Base-by-base conservation (phyloP, 139 green algal genomes). In the Chlorella sp. region DNA sequence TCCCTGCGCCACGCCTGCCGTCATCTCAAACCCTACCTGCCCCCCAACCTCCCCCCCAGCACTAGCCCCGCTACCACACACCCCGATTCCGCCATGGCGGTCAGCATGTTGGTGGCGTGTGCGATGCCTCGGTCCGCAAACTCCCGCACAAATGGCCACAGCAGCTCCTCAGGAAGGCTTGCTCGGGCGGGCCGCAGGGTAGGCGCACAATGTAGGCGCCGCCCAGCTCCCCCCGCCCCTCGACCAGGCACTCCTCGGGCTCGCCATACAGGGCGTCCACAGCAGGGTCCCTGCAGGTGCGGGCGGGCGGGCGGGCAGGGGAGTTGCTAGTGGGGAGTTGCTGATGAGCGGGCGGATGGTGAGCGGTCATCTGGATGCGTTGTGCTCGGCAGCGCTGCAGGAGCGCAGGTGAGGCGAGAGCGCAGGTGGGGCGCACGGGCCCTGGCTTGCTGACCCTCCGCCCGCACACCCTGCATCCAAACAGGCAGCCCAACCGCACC, bases 141-240 rank as follows among this genome's bases (percentile, higher is more conserved):
- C 95, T 99, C 97, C 24, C 95, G 95, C 34, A 98, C 89, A 89
- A 98, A 95, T 0, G 97, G 97, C 97, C 97, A 99, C 86, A 99
- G 95, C 77, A 95, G 90, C 94, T 98, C 96, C 92, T 98, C 98
- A 82, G 93, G 93, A 34, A 98, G 78, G 91, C 99, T 34, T 91
- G 68, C 16, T 96, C 75, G 2, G 81, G 40, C 9, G 95, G 92
- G 26, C 97, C 97, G 90, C 92, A 97, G 24, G 96, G 93, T 75
- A 99, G 92, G 75, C 97, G 95, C 36, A 98, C 95, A 75, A 99
- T 99, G 93, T 96, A 99, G 19, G 97, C 95, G 21, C 97, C 97
- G 16, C 94, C 95, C 85, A 95, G 66, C 68, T 93, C 88, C 18
- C 93, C 92, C 7, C 90, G 77, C 30, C 90, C 88, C 73, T 73